Percentiles rank a stretch among this genome's conserved stretches.
Evolutionary conservation across 179 eudicot genomes (phyloP).

Genomic region (Dionaea muscipula): DNA sequence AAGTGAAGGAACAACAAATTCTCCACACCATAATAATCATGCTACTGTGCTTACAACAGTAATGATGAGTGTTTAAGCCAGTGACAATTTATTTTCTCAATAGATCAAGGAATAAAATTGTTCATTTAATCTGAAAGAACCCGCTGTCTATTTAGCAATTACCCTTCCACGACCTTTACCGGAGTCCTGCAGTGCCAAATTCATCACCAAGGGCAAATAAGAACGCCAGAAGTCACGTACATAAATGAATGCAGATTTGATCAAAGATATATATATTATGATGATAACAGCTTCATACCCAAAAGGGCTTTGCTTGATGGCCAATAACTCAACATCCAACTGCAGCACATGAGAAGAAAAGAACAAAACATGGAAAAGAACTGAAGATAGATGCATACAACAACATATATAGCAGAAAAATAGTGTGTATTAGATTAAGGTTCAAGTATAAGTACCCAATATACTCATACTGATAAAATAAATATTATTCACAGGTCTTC

Average conservation of each 20-base stretch:
- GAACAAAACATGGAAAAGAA: not conserved
- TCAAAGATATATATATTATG: too few relatives aligned
- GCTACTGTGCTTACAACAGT: too few relatives aligned
- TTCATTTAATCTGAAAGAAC: not conserved
- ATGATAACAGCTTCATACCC: slow-evolving; percentile 37
- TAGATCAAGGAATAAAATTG: not conserved
- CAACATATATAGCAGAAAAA: not conserved
- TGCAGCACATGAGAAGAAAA: slow-evolving; percentile 18
- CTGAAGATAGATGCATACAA: not conserved
- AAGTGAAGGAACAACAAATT: too few relatives aligned
- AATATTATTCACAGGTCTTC: too few relatives aligned
- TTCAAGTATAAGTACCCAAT: too few relatives aligned
- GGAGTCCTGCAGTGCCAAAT: slow-evolving; percentile 36
- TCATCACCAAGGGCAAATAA: not conserved
- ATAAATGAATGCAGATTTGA: too few relatives aligned
- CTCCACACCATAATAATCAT: too few relatives aligned
- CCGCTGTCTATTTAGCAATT: slow-evolving; percentile 5
- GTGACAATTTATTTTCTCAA: not conserved
- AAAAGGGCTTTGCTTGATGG: slow-evolving; percentile 78
- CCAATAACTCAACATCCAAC: slow-evolving; percentile 71
- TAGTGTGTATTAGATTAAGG: too few relatives aligned
- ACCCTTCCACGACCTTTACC: slow-evolving; percentile 70
- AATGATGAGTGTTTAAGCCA: too few relatives aligned
- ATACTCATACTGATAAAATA: too few relatives aligned
- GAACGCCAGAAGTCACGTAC: too few relatives aligned